Percentiles rank a stretch among this genome's conserved stretches.
Conservation (phyloP, 1,284 basidiomycete genomes). For the Pseudozyma thailandica region DNA sequence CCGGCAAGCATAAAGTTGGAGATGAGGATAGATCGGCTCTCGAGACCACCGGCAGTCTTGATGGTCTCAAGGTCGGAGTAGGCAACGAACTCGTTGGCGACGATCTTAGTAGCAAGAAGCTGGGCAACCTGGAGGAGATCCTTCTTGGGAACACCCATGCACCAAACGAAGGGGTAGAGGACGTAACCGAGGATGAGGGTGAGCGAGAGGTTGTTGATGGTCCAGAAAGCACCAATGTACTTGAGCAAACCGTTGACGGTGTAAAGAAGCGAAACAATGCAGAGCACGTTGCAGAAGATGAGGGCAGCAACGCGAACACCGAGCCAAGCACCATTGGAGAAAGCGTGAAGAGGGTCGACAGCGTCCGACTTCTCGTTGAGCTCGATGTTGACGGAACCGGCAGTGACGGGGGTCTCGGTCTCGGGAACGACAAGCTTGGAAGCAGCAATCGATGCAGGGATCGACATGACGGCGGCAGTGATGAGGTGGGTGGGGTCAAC, state of each 20-base stretch:
- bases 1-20: constrained; percentile 86
- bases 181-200: constrained; percentile 84
- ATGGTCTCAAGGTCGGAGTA: constrained; percentile 71
- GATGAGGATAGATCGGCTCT: constrained; percentile 78
- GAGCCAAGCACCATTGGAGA: constrained; percentile 85
- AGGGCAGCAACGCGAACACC: constrained; percentile 86
- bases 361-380: constrained; percentile 74
- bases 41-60: constrained; percentile 72
- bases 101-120: constrained; percentile 84
- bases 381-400: constrained; percentile 81
- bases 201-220: constrained; percentile 80
- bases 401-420: constrained; percentile 83
- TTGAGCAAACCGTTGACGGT: constrained; percentile 85
- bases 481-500: constrained; percentile 82
- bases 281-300: constrained; percentile 82
- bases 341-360: constrained; percentile 81
- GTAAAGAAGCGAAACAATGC: constrained; percentile 78
- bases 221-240: constrained; percentile 87
- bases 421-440: constrained; percentile 87
- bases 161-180: constrained; percentile 80
- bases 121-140: constrained; percentile 69
- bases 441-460: constrained; percentile 90
- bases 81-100: constrained; percentile 83
- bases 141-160: constrained; percentile 72
- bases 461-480: constrained; percentile 92